Conservation (phyloP, 2,329 filamentous ascomycete species). For the Biscogniauxia sp. region DNA sequence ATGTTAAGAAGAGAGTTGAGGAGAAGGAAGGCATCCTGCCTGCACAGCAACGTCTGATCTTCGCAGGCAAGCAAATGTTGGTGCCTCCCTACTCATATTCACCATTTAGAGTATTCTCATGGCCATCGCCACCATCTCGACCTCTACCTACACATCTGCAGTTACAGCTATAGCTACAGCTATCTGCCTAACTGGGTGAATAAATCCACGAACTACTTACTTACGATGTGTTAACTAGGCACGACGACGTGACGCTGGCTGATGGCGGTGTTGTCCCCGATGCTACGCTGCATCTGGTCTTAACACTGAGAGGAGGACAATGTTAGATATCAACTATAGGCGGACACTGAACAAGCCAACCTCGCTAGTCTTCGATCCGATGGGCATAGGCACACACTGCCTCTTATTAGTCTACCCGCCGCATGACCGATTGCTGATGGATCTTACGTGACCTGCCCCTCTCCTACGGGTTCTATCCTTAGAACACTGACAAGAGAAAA, state of each 20-base stretch:
- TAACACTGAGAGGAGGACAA: conserved; percentile 81
- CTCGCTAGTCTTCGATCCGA: neutral
- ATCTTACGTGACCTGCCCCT: no score
- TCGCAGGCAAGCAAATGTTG: conserved; percentile 96
- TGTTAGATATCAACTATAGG: conserved; percentile 9
- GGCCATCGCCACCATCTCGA: no score
- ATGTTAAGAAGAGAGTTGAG: conserved; percentile 98
- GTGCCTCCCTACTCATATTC: conserved; percentile 29
- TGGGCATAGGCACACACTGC: no score
- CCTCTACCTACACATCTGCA: no score
- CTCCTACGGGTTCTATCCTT: no score
- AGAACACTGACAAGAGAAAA: no score
- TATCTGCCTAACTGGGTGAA: neutral
- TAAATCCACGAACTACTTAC: neutral
- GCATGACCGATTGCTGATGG: no score
- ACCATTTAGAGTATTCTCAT: no score
- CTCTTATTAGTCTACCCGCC: no score
- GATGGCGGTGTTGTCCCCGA: conserved; percentile 92
- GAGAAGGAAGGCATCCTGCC: conserved; percentile 99
- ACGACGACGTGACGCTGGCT: conserved; percentile 87
- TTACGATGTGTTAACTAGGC: conserved; percentile 54
- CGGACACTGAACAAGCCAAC: neutral
- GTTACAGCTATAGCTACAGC: neutral
- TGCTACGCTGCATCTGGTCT: conserved; percentile 89
- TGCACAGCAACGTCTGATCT: conserved; percentile 94